phyloP scores from a whole-genome alignment of 306 rosid species.

The Spatholobus suberectus region DNA sequence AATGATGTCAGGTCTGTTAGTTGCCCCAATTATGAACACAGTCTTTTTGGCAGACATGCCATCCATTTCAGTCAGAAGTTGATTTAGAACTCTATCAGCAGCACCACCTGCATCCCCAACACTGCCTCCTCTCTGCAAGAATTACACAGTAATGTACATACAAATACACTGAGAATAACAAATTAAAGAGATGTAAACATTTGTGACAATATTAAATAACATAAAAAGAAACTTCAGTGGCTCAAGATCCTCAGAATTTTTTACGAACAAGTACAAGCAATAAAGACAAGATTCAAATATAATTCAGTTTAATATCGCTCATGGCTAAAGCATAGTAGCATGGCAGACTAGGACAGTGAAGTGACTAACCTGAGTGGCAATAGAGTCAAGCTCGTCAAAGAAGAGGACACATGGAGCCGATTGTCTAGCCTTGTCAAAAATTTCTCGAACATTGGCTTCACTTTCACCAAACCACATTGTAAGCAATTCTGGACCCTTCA shows the following conservation, averaged over 20 bases:
- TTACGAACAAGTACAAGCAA: not conserved
- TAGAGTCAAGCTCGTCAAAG: slow-evolving; percentile 71
- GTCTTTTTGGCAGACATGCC: slow-evolving; percentile 67
- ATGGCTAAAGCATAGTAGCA: not conserved
- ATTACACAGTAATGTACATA: not conserved
- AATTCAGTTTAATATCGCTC: not conserved
- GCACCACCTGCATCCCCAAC: slow-evolving; percentile 67
- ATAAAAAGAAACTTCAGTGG: not conserved
- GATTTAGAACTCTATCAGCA: slow-evolving; percentile 64
- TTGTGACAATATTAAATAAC: not conserved
- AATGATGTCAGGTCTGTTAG: slow-evolving; percentile 66
- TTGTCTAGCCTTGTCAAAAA: slow-evolving; percentile 64
- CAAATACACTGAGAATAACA: not conserved
- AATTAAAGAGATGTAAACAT: not conserved
- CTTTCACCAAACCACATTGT: slow-evolving; percentile 77
- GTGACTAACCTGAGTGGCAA: slow-evolving; percentile 61
- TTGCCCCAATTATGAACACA: slow-evolving; percentile 66
- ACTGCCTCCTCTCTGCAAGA: slow-evolving; percentile 60
- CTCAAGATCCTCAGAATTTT: not conserved
- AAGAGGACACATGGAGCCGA: slow-evolving; percentile 70
- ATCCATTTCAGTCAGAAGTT: slow-evolving; percentile 68
- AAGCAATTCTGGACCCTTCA: slow-evolving; percentile 64
- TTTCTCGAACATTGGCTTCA: slow-evolving; percentile 70
- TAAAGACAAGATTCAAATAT: not conserved
- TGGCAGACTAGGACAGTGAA: not conserved